phyloP scores from a whole-genome alignment of 2,329 filamentous ascomycete species.

The Fonsecaea multimorphosa region DNA sequence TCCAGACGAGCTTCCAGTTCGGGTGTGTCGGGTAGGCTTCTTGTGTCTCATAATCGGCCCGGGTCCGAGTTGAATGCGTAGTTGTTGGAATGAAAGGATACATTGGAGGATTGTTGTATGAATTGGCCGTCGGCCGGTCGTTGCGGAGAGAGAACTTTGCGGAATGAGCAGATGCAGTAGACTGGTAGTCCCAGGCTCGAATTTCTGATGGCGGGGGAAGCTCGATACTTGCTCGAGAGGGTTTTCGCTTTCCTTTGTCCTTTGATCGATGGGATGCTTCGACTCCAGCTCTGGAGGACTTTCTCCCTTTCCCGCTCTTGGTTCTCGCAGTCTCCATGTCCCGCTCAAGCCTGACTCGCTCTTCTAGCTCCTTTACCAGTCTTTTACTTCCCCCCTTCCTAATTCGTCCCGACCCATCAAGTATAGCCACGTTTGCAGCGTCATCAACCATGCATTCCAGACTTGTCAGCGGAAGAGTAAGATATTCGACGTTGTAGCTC shows the following conservation, averaged over 20 bases:
- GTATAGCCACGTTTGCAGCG: slow-evolving; percentile 80
- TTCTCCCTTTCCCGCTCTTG: slow-evolving; percentile 37
- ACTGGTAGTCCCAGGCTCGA: slow-evolving; percentile 9
- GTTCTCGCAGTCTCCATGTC: slow-evolving; percentile 50
- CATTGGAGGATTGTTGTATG: slow-evolving; percentile 2
- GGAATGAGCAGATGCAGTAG: background rate
- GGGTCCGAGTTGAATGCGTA: background rate
- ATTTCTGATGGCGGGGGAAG: slow-evolving; percentile 12
- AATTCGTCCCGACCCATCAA: slow-evolving; percentile 73
- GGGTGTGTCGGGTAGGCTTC: slow-evolving; percentile 40
- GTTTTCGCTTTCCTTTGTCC: slow-evolving; percentile 26
- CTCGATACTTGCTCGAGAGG: slow-evolving; percentile 13
- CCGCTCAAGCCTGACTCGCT: slow-evolving; percentile 42
- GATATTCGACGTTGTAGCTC: slow-evolving; percentile 84
- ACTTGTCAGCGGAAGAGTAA: slow-evolving; percentile 79
- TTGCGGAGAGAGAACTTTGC: background rate
- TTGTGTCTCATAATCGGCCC: slow-evolving; percentile 8
- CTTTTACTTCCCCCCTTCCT: slow-evolving; percentile 50
- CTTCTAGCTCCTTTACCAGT: slow-evolving; percentile 34
- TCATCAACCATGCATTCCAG: slow-evolving; percentile 93
- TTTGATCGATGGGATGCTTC: slow-evolving; percentile 45
- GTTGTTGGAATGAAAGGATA: slow-evolving; percentile 21
- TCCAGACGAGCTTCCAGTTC: slow-evolving; percentile 86
- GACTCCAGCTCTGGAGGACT: slow-evolving; percentile 32
- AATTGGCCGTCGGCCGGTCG: background rate